Percentiles rank a stretch among this genome's conserved stretches.
Conservation (phyloP, 1,284 basidiomycete species). For the Bjerkandera adusta region DNA sequence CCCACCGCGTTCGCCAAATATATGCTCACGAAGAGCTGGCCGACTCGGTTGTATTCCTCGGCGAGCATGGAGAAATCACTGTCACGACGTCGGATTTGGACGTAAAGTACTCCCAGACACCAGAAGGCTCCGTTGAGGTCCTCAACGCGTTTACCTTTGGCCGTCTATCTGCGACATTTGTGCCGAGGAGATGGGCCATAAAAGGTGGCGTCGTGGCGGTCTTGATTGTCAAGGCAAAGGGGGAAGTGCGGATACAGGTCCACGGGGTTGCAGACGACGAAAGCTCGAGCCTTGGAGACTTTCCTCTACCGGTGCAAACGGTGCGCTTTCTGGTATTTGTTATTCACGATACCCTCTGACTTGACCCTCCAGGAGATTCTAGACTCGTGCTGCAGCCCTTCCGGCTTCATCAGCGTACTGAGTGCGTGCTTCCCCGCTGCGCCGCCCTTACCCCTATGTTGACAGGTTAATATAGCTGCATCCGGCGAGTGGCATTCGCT, state of each 20-base stretch:
- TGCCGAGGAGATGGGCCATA: slow-evolving; percentile 30
- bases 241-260: slow-evolving; percentile 14
- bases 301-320: slow-evolving; percentile 18
- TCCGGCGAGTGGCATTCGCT: slow-evolving; percentile 49
- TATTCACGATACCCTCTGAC: background rate
- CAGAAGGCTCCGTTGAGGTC: slow-evolving; percentile 21
- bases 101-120: slow-evolving; percentile 33
- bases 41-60: slow-evolving; percentile 43
- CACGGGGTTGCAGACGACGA: slow-evolving; percentile 16
- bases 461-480: slow-evolving; percentile 29
- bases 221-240: slow-evolving; percentile 17
- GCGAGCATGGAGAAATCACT: slow-evolving; percentile 43
- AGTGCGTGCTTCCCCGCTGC: slow-evolving; percentile 33
- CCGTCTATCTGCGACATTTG: slow-evolving; percentile 41
- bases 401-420: slow-evolving; percentile 49
- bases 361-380: slow-evolving; percentile 25
- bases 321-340: slow-evolving; percentile 12
- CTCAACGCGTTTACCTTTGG: slow-evolving; percentile 47
- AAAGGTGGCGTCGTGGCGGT: slow-evolving; percentile 33
- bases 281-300: slow-evolving; percentile 16
- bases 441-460: slow-evolving; percentile 1
- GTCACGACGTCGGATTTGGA: slow-evolving; percentile 43
- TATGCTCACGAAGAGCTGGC: slow-evolving; percentile 43
- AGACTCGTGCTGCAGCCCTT: slow-evolving; percentile 43
- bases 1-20: slow-evolving; percentile 42